Evolutionary conservation across 2,329 filamentous ascomycete genomes (phyloP).

Genomic region (Westerdykella sp.): DNA sequence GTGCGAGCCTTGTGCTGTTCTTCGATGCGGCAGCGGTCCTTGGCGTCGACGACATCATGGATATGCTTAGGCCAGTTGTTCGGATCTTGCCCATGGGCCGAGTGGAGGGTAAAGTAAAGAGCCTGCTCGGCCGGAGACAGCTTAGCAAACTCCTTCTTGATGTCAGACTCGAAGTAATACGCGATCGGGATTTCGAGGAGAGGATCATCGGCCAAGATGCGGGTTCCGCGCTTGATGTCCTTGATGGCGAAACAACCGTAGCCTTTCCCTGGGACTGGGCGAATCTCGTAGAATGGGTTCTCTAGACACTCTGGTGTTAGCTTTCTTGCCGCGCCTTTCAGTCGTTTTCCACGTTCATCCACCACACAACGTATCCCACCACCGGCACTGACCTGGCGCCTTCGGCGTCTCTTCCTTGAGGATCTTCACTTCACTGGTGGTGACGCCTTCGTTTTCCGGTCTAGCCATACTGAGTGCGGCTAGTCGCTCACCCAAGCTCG

Average conservation of each 20-base stretch:
- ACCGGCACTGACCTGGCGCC: slow-evolving; percentile 4
- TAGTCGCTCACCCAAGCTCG: slow-evolving; percentile 2
- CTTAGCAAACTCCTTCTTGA: slow-evolving; percentile 21
- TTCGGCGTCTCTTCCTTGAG: slow-evolving; percentile 2
- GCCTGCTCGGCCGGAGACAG: slow-evolving; percentile 15
- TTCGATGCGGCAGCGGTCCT: slow-evolving; percentile 19
- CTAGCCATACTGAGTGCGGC: slow-evolving; percentile 1
- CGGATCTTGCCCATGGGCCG: slow-evolving; percentile 22
- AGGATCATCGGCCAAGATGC: slow-evolving; percentile 37
- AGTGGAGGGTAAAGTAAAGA: slow-evolving; percentile 26
- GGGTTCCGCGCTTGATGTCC: slow-evolving; percentile 33
- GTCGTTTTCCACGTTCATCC: not conserved
- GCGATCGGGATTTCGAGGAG: slow-evolving; percentile 31
- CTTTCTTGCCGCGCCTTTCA: not conserved
- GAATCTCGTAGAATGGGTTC: slow-evolving; percentile 28
- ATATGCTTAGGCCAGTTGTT: slow-evolving; percentile 22
- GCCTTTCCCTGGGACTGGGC: slow-evolving; percentile 34
- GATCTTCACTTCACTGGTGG: slow-evolving; percentile 1
- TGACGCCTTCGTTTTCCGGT: not conserved
- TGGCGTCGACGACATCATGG: slow-evolving; percentile 12
- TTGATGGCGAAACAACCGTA: slow-evolving; percentile 38
- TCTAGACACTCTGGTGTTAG: slow-evolving; percentile 3
- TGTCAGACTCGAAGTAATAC: slow-evolving; percentile 29
- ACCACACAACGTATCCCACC: not conserved
- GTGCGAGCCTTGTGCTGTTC: slow-evolving; percentile 30